Evolutionary conservation across 2,329 filamentous ascomycete species (phyloP).

Genomic region (Penicillium fuscoglaucum): DNA sequence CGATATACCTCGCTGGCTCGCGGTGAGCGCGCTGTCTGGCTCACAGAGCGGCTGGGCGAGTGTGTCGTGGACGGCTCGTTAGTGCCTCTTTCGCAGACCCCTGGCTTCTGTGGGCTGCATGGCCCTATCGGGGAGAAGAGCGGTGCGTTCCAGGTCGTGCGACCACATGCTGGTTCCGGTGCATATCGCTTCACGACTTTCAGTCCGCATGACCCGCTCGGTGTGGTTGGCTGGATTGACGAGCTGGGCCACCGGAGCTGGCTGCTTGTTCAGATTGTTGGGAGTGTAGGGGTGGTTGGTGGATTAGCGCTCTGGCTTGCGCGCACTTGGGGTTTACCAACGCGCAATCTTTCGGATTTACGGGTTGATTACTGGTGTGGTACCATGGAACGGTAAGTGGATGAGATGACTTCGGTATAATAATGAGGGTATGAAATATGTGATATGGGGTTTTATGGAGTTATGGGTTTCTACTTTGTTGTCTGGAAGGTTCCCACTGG

Average conservation of each 20-base stretch:
- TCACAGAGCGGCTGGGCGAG: slow-evolving; percentile 65
- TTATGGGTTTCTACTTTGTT: not conserved
- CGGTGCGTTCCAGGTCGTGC: slow-evolving; percentile 26
- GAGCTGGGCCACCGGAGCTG: slow-evolving; percentile 65
- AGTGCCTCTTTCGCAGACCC: slow-evolving; percentile 51
- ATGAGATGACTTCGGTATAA: not conserved
- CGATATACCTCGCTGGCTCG: slow-evolving; percentile 64
- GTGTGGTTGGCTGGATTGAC: slow-evolving; percentile 69
- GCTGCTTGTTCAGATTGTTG: slow-evolving; percentile 70
- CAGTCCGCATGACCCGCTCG: slow-evolving; percentile 73
- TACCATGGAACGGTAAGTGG: slow-evolving; percentile 15
- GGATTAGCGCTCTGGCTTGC: slow-evolving; percentile 67
- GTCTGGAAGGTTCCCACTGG: not conserved
- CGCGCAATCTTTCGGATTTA: slow-evolving; percentile 34
- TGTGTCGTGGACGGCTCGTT: slow-evolving; percentile 66
- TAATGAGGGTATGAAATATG: slow-evolving; percentile 6
- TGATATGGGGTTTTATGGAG: not conserved
- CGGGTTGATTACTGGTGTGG: slow-evolving; percentile 30
- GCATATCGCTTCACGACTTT: slow-evolving; percentile 39
- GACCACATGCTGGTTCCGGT: slow-evolving; percentile 24
- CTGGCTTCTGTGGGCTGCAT: slow-evolving; percentile 29
- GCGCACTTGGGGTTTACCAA: slow-evolving; percentile 42
- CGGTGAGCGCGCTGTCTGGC: slow-evolving; percentile 67
- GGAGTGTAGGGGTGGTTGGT: slow-evolving; percentile 71
- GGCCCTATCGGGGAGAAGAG: slow-evolving; percentile 26